A percentile compares a stretch with the other conserved stretches of the same genome.
phyloP scores from a whole-genome alignment of 805 yeast genomes.

The Metschnikowia dekortorum region DNA sequence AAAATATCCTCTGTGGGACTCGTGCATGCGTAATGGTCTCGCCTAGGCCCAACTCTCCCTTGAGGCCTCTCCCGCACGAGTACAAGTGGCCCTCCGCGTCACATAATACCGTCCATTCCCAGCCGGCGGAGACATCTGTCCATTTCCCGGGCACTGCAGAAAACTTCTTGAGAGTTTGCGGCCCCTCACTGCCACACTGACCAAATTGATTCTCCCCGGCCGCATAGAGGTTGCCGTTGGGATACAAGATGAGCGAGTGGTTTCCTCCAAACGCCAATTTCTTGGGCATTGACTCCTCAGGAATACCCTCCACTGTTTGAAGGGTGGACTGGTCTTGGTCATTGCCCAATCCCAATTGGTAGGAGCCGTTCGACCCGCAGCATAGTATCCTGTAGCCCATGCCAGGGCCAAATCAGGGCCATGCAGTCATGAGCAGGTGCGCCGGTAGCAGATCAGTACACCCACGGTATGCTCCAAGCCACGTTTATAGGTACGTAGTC shows the following conservation, averaged over 20 bases:
- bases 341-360: slow-evolving; percentile 64
- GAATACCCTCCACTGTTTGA: slow-evolving; percentile 10
- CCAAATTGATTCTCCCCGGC: slow-evolving; percentile 58
- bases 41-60: slow-evolving; percentile 70
- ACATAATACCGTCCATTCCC: slow-evolving; percentile 67
- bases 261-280: slow-evolving; percentile 79
- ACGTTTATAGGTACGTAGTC: too few relatives aligned
- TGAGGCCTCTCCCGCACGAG: slow-evolving; percentile 58
- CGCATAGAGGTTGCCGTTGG: slow-evolving; percentile 49
- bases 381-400: slow-evolving; percentile 33
- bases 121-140: slow-evolving; percentile 63
- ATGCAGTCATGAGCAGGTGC: too few relatives aligned
- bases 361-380: slow-evolving; percentile 83
- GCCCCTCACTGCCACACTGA: slow-evolving; percentile 42
- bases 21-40: slow-evolving; percentile 5
- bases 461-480: not conserved
- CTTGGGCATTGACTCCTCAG: slow-evolving; percentile 27
- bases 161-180: slow-evolving; percentile 13
- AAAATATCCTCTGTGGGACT: slow-evolving; percentile 3
- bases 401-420: not conserved
- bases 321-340: slow-evolving; percentile 39
- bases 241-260: slow-evolving; percentile 62
- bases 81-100: slow-evolving; percentile 37
- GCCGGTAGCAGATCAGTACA: not conserved
- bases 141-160: slow-evolving; percentile 26